Base-by-base conservation (phyloP, 192 early-diverging fungal genomes). In the Coemansia brasiliensis region DNA sequence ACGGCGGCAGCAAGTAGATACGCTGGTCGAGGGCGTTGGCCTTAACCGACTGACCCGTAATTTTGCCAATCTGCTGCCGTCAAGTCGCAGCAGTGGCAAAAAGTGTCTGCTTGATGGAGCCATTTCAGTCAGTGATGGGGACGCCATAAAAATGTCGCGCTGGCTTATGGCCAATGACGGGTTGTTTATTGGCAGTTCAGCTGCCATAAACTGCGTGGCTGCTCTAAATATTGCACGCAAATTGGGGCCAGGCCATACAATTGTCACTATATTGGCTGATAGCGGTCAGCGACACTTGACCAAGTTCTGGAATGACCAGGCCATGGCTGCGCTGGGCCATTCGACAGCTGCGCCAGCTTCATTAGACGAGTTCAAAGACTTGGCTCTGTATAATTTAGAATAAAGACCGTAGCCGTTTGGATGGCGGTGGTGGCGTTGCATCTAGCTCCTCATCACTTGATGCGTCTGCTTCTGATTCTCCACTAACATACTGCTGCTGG, bases 1-100 rank as follows among this genome's bases (percentile, higher is more conserved):
- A 21, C 82, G 83, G 43, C 87, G 96, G 7, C 94, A 98, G 72
- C 96, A 98, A 65, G 91, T 97, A n/a, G 96, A 98, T 63, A 90
- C 96, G 25, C 83, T 98, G 21, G 92, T 98, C 0, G 96, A 98
- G 75, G 96, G 96, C 5, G 85, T 98, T 7, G 96, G 96, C 1
- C 88, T 97, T 57, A 98, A 97, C 74, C 85, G 96, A 11, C 55
- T 96, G 57, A 98, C 96, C 5, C 71, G 81, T 8, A 98, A 98
- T 63, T 94, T 97, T 74, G 74, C 73, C 26, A 53, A 42, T 4
- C 51, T 78, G 21, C 21, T 74, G 5, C 25, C 9, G 11, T 25
- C 21, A 7, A 13, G 2, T 16, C 41, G 29, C 3, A 20, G 38
- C 11, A 22, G 22, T 21, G 27, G 29, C 45, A 61, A 52, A 1